Percentiles rank a stretch among this genome's conserved stretches.
Evolutionary conservation across 106 monocot genomes (phyloP).

Genomic region (Acanthochlamys bracteata): DNA sequence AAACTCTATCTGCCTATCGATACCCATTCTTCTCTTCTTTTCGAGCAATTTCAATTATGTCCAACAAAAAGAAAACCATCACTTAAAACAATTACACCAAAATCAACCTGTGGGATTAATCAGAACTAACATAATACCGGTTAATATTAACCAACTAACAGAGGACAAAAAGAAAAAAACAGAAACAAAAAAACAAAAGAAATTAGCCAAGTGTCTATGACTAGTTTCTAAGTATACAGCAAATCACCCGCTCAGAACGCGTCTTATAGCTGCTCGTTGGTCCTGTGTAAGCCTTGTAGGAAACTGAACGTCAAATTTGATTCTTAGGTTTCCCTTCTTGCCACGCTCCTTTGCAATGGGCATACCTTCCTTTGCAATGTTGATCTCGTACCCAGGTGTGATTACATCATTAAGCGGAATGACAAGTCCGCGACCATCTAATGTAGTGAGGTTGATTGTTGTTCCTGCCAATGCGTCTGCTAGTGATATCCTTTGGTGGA

Average conservation of each 20-base stretch:
- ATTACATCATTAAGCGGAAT: slow-evolving; percentile 50
- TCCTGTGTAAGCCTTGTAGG: slow-evolving; percentile 35
- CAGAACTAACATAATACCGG: too few relatives aligned
- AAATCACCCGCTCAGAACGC: slow-evolving; percentile 23
- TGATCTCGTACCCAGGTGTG: slow-evolving; percentile 45
- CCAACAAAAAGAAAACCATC: too few relatives aligned
- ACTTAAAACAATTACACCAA: too few relatives aligned
- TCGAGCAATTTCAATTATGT: too few relatives aligned
- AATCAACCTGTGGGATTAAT: too few relatives aligned
- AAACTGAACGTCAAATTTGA: slow-evolving; percentile 65
- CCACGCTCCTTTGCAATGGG: slow-evolving; percentile 50
- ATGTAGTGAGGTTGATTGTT: slow-evolving; percentile 29
- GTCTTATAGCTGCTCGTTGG: slow-evolving; percentile 29
- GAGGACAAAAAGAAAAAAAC: too few relatives aligned
- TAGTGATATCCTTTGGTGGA: slow-evolving; percentile 41
- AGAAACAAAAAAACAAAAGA: too few relatives aligned
- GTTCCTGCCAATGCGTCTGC: slow-evolving; percentile 64
- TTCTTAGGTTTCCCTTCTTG: slow-evolving; percentile 38
- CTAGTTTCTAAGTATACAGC: too few relatives aligned
- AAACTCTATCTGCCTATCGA: too few relatives aligned
- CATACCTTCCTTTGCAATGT: slow-evolving; percentile 58
- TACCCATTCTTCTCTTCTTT: too few relatives aligned
- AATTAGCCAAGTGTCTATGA: too few relatives aligned
- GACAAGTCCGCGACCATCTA: slow-evolving; percentile 48
- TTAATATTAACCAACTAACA: too few relatives aligned